Conservation (phyloP, 768 basidiomycete genomes). For the Crassisporium funariophilum region DNA sequence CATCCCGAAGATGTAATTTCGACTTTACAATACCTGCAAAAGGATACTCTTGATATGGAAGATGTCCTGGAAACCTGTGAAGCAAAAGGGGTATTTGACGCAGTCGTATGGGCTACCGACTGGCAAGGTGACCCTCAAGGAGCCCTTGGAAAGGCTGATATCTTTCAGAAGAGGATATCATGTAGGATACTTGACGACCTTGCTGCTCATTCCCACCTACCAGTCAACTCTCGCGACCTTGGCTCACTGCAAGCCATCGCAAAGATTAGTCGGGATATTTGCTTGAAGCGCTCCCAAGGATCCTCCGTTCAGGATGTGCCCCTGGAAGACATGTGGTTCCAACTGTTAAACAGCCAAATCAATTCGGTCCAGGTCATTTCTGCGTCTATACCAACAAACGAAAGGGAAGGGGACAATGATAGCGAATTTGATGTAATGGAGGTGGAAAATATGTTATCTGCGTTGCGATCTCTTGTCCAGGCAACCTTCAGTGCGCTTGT, state of each 20-base stretch:
- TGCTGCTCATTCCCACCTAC: conserved; percentile 17
- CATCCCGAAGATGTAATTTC: conserved; percentile 65
- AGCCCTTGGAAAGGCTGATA: conserved; percentile 69
- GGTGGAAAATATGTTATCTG: conserved; percentile 40
- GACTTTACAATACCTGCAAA: conserved; percentile 58
- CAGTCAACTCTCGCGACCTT: conserved; percentile 37
- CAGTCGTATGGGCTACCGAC: conserved; percentile 81
- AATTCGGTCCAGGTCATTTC: conserved; percentile 68
- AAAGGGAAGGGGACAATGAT: conserved; percentile 18
- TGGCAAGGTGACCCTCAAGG: conserved; percentile 59
- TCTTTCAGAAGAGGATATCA: conserved; percentile 55
- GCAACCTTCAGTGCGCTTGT: conserved; percentile 83
- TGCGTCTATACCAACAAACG: conserved; percentile 3
- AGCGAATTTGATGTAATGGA: too few relatives aligned
- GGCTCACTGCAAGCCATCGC: conserved; percentile 60
- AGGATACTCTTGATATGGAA: conserved; percentile 55
- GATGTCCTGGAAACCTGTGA: conserved; percentile 68
- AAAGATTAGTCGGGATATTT: conserved; percentile 64
- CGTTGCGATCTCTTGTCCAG: conserved; percentile 77
- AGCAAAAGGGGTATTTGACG: conserved; percentile 63
- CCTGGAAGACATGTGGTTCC: conserved; percentile 89
- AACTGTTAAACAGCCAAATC: conserved; percentile 80
- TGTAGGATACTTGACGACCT: conserved; percentile 44
- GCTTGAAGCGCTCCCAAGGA: conserved; percentile 62
- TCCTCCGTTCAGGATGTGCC: conserved; percentile 42